Base-by-base conservation (phyloP, 1,139 yeast species). In the Yamadazyma trypodendri region DNA sequence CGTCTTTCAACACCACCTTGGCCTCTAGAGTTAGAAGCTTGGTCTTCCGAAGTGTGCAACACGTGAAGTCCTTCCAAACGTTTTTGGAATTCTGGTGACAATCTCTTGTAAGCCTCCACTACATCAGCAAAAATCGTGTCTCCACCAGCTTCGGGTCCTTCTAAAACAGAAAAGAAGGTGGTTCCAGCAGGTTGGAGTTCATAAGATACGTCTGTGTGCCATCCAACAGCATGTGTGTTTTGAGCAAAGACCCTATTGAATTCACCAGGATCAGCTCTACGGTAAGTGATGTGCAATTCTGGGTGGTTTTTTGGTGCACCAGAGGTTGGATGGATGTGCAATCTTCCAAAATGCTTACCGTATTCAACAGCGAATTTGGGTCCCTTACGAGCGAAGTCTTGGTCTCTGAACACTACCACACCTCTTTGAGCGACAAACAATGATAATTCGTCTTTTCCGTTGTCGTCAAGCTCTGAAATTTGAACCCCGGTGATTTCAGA, bases 201-300 rank as follows among this genome's bases (percentile, higher is more conserved):
- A 56, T 79, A 81, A 11, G 84, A 68, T 22, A 77, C 81, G 54
- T 81, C 87, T 0, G 83, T 68, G 56, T 81, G 87, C 83, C 84
- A 81, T 6, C 52, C 45, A 14, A 63, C 55, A 33, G 60, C 59
- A 39, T 62, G 57, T 25, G 56, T 53, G 45, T 57, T 59, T 37
- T 61, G 56, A 16, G 63, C 49, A 41, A 73, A 71, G 6, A 63
- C 61, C 38, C 61, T 56, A 28, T 58, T 51, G 28, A 46, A 45
- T 34, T 49, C 50, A 21, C 45, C 48, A 25, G 60, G 65, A 46
- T 68, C 72, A 18, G 77, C 72, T 46, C 78, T 62, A 45, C 79
- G 65, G 57, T 73, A 79, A 20, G 78, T 75, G 36, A 79, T 62
- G 51, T 79, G 86, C 46, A 81, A 67, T 49, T 79, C 80, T 2